Base-by-base conservation (phyloP, 495 filamentous ascomycete species). In the Neurospora sp. region DNA sequence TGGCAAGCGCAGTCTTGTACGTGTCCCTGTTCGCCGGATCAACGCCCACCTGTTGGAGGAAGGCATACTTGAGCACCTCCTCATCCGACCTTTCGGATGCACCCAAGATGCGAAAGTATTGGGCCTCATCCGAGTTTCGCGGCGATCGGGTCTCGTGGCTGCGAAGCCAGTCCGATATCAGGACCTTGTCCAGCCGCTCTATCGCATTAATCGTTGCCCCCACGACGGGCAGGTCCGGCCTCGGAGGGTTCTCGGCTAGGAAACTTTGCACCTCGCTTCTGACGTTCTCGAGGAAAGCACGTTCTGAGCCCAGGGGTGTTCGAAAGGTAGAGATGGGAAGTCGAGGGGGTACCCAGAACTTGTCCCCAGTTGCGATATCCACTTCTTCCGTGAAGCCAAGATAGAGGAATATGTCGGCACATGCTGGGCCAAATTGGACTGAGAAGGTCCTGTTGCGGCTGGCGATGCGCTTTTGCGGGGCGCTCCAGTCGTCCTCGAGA, bases 361-460 rank as follows among this genome's bases (percentile, higher is more conserved):
- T 41, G 22, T 81, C 79, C 11, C 41, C 66, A 31, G 16, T 73
- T 11, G 77, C 72, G 0, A 73, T 46, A 20, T 79, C 76, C 3
- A 76, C 71, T 11, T 82, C 79, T 37, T 41, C 69, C 14, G 78
- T 73, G 75, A 94, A 95, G 5, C 87, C 91, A 4, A 94, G 79
- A 44, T 87, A 89, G 69, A 84, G 84, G 42, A 94, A 83, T 41
- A 94, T 76, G 40, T 86, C 81, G 72, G 88, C 83, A 78, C 92
- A 92, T 20, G 88, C 84, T 35, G 80, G 81, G 16, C 92, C 91
- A 78, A 94, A 91, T 48, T 89, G 87, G 16, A 90, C 83, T 70
- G 88, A 82, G 76, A 93, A 96, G 18, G 86, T 87, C 79, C 93
- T 94, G 81, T 94, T 94, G 9, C 87, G 81, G 16, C 86, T 84